phyloP scores from a whole-genome alignment of 1,139 yeast genomes.

The Blastobotrys elegans region DNA sequence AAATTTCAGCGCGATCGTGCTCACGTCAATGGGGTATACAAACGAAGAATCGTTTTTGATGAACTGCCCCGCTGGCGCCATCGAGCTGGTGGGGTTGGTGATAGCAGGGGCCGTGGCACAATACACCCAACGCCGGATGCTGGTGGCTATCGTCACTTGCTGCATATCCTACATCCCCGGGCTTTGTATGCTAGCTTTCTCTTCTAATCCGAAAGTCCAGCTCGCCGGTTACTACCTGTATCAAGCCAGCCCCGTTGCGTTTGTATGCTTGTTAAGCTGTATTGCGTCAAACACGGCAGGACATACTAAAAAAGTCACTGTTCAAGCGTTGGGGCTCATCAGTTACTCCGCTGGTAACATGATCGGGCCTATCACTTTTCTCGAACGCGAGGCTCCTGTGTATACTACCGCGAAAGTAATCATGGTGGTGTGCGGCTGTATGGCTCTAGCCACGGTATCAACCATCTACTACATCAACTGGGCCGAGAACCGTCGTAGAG shows the following conservation, averaged over 20 bases:
- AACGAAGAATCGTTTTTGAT: slow-evolving; percentile 38
- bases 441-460: slow-evolving; percentile 34
- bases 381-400: slow-evolving; percentile 47
- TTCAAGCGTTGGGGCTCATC: slow-evolving; percentile 53
- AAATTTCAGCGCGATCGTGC: slow-evolving; percentile 21
- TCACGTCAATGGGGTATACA: slow-evolving; percentile 33
- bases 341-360: slow-evolving; percentile 64
- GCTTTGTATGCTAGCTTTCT: slow-evolving; percentile 44
- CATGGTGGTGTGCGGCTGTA: slow-evolving; percentile 41
- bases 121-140: slow-evolving; percentile 23
- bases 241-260: slow-evolving; percentile 6
- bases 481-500: slow-evolving; percentile 41
- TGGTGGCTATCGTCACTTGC: slow-evolving; percentile 12
- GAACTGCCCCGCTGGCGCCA: slow-evolving; percentile 36
- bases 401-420: slow-evolving; percentile 47
- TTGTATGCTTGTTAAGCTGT: slow-evolving; percentile 34
- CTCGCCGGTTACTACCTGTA: slow-evolving; percentile 15
- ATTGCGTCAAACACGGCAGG: slow-evolving; percentile 55
- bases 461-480: slow-evolving; percentile 30
- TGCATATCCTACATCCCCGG: slow-evolving; percentile 13
- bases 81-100: slow-evolving; percentile 13
- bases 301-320: slow-evolving; percentile 58
- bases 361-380: slow-evolving; percentile 63
- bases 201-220: slow-evolving; percentile 20
- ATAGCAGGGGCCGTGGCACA: slow-evolving; percentile 13